Base-by-base conservation (phyloP, 2,329 filamentous ascomycete genomes). In the Pseudogymnoascus sp. region DNA sequence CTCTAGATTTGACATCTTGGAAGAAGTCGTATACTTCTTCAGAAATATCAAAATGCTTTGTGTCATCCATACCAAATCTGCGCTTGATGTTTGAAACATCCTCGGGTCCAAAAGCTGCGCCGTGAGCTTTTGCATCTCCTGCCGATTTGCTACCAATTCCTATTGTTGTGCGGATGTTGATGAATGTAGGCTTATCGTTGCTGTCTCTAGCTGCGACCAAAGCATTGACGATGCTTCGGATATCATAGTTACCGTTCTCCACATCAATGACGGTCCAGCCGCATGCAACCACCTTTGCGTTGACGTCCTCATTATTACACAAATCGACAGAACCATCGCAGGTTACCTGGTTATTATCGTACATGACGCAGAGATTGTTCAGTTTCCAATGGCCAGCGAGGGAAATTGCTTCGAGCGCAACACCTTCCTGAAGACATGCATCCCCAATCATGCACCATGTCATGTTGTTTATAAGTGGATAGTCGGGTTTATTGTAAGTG, bases 1-100 rank as follows among this genome's bases (percentile, higher is more conserved):
- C 81, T 39, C 78, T 74, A 4, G 75, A 67, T 28, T 77, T 76
- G 14, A 78, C 70, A 37, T 81, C 79, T 45, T 73, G 71, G 73
- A 83, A 85, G 75, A 82, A 85, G 28, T 73, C 68, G 61, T 80
- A 79, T 1, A 83, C 80, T 57, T 80, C 74, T 23, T 84, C 76
- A 0, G 75, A 69, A 6, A 78, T 69, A 11, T 72, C 63, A 62
- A 77, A 75, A 6, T 68, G 70, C 68, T 76, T 71, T n/a, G 69
- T 67, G 7, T 75, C 72, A 63, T 81, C 74, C 65, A 79, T 75
- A 10, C 75, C 75, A 61, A 76, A 76, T 6, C 66, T 68, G 65
- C 73, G 73, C 73, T 82, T 81, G 60, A 69, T 65, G 43, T 64
- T 62, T 8, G 69, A 66, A 19, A 67, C 62, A 41, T 67, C 65